phyloP scores from a whole-genome alignment of 495 filamentous ascomycete species.

The Tricharina praecox region DNA sequence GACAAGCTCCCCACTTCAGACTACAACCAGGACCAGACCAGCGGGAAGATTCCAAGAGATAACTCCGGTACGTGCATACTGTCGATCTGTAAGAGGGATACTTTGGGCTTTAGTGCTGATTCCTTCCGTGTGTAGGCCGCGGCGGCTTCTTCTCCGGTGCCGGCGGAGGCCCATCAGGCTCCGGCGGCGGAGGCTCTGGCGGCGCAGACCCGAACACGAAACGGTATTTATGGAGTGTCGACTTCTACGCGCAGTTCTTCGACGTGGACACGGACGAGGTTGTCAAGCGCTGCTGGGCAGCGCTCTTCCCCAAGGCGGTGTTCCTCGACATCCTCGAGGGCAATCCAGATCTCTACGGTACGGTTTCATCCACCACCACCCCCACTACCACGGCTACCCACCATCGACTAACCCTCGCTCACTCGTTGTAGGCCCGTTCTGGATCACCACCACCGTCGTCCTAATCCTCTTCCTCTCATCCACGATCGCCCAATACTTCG shows the following conservation, averaged over 20 bases:
- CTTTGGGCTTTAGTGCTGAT: not conserved
- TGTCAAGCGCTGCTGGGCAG: slow-evolving; percentile 60
- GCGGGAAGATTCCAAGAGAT: slow-evolving; percentile 25
- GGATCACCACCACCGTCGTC: slow-evolving; percentile 96
- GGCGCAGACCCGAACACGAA: too few relatives aligned
- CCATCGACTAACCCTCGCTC: too few relatives aligned
- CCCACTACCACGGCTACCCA: too few relatives aligned
- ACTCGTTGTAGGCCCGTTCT: too few relatives aligned
- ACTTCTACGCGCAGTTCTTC: slow-evolving; percentile 95
- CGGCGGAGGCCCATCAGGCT: slow-evolving; percentile 31
- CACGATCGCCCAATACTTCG: slow-evolving; percentile 79
- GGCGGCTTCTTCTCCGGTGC: slow-evolving; percentile 36
- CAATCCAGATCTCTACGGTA: slow-evolving; percentile 90
- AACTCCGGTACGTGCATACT: not conserved
- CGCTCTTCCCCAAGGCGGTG: slow-evolving; percentile 74
- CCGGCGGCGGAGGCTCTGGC: slow-evolving; percentile 33
- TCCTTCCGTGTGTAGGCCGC: slow-evolving; percentile 30
- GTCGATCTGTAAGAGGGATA: too few relatives aligned
- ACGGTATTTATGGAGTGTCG: slow-evolving; percentile 76
- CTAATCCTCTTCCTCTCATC: slow-evolving; percentile 88
- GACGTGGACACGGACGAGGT: slow-evolving; percentile 89
- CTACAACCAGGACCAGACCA: slow-evolving; percentile 25
- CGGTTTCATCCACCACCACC: slow-evolving; percentile 96
- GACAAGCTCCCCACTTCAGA: slow-evolving; percentile 14
- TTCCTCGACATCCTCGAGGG: slow-evolving; percentile 93